Evolutionary conservation across 2,329 filamentous ascomycete species (phyloP), one percentile per base, ranked within the genome.

Genomic region (Epichloe typhina): DNA sequence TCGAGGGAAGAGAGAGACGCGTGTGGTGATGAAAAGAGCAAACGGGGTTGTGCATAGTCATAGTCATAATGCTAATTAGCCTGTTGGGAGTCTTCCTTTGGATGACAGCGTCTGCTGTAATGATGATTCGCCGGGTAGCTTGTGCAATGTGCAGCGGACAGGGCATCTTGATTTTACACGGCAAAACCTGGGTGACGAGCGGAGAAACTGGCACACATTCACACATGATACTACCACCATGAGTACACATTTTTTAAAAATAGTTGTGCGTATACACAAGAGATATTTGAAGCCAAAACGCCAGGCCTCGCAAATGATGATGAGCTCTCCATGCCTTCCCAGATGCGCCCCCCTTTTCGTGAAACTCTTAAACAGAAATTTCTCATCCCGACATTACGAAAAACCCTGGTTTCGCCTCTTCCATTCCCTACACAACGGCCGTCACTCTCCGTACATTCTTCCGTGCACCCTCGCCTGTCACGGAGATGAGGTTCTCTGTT

Each of bases 401-500:
- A 9, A 11, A 9, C 2, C 8, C 3, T 19, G 2, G 26, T 19
- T 11, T 23, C 6, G 6, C n/a, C 5, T 17, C 7, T 36, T 9
- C 7, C 15, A 3, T 36, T 31, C n/a, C 23, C 53, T 50, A 66
- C 7, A 69, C 69, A 45, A 73, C 64, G 35, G 69, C 71, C 43
- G 75, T 86, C 43, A 95, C 79, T 59, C 89, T 80, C 61, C 91
- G 80, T 47, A 98, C 83, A 56, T 72, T 87, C 70, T 83, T 87
- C 68, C 91, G 82, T 17, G 84, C 77, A 4, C 93, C 93, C 59
- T 97, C 91, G 0, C 93, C 93, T 36, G 77, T 75, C 17, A 97
- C 74, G 68, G 86, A 86, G 52, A 96, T 75, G 35, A 79, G 72
- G 0, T 90, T 93, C 69, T 97, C 93, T 56, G 84, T 80, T 73